phyloP scores from a whole-genome alignment of 495 filamentous ascomycete genomes.

The Lichina pygmaea region DNA sequence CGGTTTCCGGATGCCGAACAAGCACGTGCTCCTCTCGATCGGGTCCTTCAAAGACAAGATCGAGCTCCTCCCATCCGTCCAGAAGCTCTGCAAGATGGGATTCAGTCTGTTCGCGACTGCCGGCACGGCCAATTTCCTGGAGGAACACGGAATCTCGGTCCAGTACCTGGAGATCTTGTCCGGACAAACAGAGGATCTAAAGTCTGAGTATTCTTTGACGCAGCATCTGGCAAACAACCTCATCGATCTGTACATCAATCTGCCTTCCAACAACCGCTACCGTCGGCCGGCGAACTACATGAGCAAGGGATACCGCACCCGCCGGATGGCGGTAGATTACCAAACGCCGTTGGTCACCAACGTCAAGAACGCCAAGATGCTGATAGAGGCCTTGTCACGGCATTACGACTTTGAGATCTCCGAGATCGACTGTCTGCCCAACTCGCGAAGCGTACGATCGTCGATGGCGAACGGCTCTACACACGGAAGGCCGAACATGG shows the following conservation, averaged over 20 bases:
- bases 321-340: slow-evolving; percentile 96
- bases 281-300: slow-evolving; percentile 91
- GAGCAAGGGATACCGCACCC: slow-evolving; percentile 84
- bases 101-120: slow-evolving; percentile 91
- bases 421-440: slow-evolving; percentile 48
- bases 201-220: slow-evolving; percentile 85
- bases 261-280: slow-evolving; percentile 93
- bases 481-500: background rate
- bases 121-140: slow-evolving; percentile 85
- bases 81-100: slow-evolving; percentile 63
- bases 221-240: slow-evolving; percentile 90
- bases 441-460: background rate
- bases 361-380: slow-evolving; percentile 94
- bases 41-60: slow-evolving; percentile 93
- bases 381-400: slow-evolving; percentile 80
- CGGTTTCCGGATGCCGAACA: slow-evolving; percentile 87
- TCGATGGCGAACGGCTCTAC: background rate
- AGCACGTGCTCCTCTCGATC: slow-evolving; percentile 84
- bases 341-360: slow-evolving; percentile 94
- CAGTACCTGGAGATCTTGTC: slow-evolving; percentile 74
- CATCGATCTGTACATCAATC: slow-evolving; percentile 95
- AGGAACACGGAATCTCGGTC: slow-evolving; percentile 68
- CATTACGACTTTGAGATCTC: slow-evolving; percentile 62
- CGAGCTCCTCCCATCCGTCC: slow-evolving; percentile 82
- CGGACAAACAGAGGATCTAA: slow-evolving; percentile 45